These are phyloP conservation scores for Isoetes taiwanensis DNA, from an alignment of 75 land plant genomes.

Conservation along the genomic window DNA sequence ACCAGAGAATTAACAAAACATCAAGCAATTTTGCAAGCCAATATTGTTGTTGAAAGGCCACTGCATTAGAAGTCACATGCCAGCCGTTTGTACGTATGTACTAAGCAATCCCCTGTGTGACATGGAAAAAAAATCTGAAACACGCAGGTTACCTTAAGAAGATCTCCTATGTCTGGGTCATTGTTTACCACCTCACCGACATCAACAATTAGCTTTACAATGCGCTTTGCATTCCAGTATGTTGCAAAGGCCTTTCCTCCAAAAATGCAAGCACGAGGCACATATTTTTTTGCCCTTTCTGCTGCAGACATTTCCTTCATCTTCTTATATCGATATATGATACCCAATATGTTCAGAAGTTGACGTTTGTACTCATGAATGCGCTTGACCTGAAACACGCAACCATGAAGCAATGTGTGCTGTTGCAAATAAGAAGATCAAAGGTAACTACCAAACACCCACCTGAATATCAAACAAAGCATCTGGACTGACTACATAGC, in stretches of 20 bases:
- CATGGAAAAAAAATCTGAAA: too few species aligned
- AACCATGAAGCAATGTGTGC: background rate
- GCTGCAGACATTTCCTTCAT: slow-evolving; percentile 66
- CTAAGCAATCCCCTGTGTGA: too few species aligned
- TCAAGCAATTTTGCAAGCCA: too few species aligned
- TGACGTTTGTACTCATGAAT: slow-evolving; percentile 99
- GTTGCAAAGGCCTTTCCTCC: slow-evolving; percentile 99
- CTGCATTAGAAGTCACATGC: too few species aligned
- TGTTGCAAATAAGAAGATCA: background rate
- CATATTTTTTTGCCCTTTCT: slow-evolving; percentile 54
- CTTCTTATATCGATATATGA: slow-evolving; percentile 83
- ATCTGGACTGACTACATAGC: slow-evolving; percentile 77
- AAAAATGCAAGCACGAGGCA: slow-evolving; percentile 85
- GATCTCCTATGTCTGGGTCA: slow-evolving; percentile 92
- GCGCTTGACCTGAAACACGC: slow-evolving; percentile 59
- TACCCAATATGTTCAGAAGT: slow-evolving; percentile 74
- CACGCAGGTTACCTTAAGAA: slow-evolving; percentile 80
- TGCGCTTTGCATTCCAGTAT: slow-evolving; percentile 86
- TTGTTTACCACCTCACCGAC: slow-evolving; percentile 74
- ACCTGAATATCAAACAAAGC: slow-evolving; percentile 97
- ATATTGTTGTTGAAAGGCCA: too few species aligned
- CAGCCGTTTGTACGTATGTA: too few species aligned
- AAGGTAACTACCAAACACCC: background rate
- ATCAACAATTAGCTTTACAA: slow-evolving; percentile 72
- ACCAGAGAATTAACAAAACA: too few species aligned